Base-by-base conservation (phyloP, 768 basidiomycete species). In the Boletus barrowsii region DNA sequence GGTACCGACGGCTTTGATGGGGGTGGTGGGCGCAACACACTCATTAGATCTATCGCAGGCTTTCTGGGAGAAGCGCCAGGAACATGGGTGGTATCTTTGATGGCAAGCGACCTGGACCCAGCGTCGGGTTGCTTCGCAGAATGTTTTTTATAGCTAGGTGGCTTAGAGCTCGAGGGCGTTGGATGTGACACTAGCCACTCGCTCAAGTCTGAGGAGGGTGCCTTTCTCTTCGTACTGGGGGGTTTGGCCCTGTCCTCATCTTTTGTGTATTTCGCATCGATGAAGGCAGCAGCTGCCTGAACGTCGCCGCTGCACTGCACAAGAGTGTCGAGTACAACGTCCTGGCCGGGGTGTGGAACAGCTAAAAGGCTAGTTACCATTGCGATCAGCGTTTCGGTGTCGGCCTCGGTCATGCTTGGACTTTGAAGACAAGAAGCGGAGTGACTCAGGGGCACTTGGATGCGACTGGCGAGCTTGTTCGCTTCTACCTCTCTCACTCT, bases 331-430 rank as follows among this genome's bases (percentile, higher is more conserved):
- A 91, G 72, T 1, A 90, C 75, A 8, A 66, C 60, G 20, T 71
- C 69, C 41, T 77, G 74, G 32, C 73, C 67, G 4, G 74, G 68
- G 14, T 59, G 56, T 49, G 66, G 66, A 24, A 49, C 51, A 46
- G 62, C 53, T 15, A 89, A 67, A 14, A 88, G 71, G 64, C 87
- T 89, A 15, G 75, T 71, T n/a, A 89, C 80, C 53, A 88, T 72
- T 10, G 82, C 87, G 41, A 91, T 73, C 33, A 90, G 75, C 8
- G 75, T 81, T 30, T 91, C 89, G 0, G 86, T 91, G 69, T 88
- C 86, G 10, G 37, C 44, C 30, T 59, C 63, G 8, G 49, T 59
- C 69, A 72, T 22, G 22, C 22, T 22, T 22, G 22, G 22, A 22
- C 22, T 22, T 22, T 22, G 22, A 20, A n/a, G 13, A 17, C 20